Evolutionary conservation across 164 flowering plant species (phyloP).

Genomic region (Stephania cephalantha): DNA sequence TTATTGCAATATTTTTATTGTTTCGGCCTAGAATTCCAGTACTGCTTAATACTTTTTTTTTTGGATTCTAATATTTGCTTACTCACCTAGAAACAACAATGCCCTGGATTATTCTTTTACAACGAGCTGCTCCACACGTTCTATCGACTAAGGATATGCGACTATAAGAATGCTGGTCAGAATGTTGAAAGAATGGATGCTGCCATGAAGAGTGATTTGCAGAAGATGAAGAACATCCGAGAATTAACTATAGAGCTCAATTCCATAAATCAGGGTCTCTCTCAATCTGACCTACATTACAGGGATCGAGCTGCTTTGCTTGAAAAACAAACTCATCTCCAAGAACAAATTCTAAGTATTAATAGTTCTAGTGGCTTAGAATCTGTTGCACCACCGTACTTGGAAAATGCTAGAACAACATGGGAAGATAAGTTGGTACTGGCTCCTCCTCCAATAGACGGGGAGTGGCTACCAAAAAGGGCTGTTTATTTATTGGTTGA

Average conservation of each 20-base stretch:
- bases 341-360: constrained; percentile 41
- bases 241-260: constrained; percentile 50
- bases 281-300: constrained; percentile 42
- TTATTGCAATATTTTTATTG: background rate
- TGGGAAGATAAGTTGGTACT: constrained; percentile 59
- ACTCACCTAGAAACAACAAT: constrained; percentile 43
- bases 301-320: constrained; percentile 47
- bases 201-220: constrained; percentile 64
- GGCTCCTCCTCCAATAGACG: constrained; percentile 83
- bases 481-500: constrained; percentile 83
- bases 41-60: background rate
- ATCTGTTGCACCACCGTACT: constrained; percentile 35
- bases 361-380: constrained; percentile 31
- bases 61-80: background rate
- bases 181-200: constrained; percentile 74
- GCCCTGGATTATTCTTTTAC: constrained; percentile 74
- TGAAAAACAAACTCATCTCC: constrained; percentile 47
- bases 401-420: constrained; percentile 37
- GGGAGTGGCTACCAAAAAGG: constrained; percentile 89
- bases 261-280: constrained; percentile 51
- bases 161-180: constrained; percentile 75
- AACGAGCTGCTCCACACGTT: constrained; percentile 77
- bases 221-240: constrained; percentile 35
- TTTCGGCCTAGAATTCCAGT: background rate
- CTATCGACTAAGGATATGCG: constrained; percentile 74